Percentiles rank a stretch among this genome's conserved stretches.
These are phyloP conservation scores for Cicer pinnatifidum DNA, from an alignment of 306 rosid species.

Conservation along the genomic window DNA sequence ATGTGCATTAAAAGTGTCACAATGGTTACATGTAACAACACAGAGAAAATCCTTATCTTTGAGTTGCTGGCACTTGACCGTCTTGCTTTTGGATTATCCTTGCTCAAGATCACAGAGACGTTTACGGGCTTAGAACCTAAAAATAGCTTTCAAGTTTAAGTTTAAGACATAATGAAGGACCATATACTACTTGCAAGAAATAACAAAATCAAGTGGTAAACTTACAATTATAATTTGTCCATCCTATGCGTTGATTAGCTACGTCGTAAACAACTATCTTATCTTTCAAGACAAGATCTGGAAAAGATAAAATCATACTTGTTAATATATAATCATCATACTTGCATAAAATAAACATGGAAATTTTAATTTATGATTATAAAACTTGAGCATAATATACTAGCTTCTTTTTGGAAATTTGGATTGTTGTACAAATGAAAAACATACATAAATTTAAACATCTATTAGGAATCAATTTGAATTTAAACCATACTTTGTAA, in stretches of 20 bases:
- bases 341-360: slow-evolving; percentile 4
- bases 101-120: slow-evolving; percentile 76
- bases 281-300: slow-evolving; percentile 89
- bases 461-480: slow-evolving; percentile 8
- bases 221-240: slow-evolving; percentile 90
- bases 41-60: slow-evolving; percentile 48
- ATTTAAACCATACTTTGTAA: not conserved
- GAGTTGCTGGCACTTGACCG: slow-evolving; percentile 59
- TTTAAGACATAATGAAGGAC: slow-evolving; percentile 7
- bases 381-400: slow-evolving; percentile 9
- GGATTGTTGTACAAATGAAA: slow-evolving; percentile 9
- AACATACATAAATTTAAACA: slow-evolving; percentile 9
- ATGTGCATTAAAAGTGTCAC: slow-evolving; percentile 53
- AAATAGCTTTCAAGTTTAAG: not conserved
- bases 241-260: slow-evolving; percentile 78
- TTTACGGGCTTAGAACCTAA: slow-evolving; percentile 84
- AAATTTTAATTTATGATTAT: not conserved
- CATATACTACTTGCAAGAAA: slow-evolving; percentile 16
- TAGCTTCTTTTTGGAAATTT: not conserved
- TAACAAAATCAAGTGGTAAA: slow-evolving; percentile 36
- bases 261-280: slow-evolving; percentile 85
- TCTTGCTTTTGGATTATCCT: slow-evolving; percentile 76
- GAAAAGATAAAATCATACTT: slow-evolving; percentile 19
- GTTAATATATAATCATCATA: not conserved
- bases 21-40: slow-evolving; percentile 48